These are phyloP conservation scores for Trifolium repens DNA, from an alignment of 306 rosid genomes.

Conservation along the genomic window DNA sequence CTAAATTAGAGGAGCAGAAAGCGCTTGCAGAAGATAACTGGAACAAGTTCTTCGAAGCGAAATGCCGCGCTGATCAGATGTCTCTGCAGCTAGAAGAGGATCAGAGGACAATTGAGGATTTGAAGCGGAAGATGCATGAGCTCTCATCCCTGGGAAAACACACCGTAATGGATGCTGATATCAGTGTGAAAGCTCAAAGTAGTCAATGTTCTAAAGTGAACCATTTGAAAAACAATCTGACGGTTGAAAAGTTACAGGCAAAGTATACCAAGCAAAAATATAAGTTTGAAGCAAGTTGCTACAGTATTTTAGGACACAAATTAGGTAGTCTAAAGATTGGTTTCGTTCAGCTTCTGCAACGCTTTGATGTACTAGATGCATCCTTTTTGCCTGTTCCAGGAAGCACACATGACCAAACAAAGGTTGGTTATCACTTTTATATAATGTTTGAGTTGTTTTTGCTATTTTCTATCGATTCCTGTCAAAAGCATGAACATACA, in stretches of 20 bases:
- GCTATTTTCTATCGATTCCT: neutral
- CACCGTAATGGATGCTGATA: constrained; percentile 43
- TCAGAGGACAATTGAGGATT: constrained; percentile 54
- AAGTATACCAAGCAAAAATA: constrained; percentile 61
- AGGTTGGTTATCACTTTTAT: constrained; percentile 62
- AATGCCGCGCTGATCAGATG: constrained; percentile 58
- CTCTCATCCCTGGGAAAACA: constrained; percentile 55
- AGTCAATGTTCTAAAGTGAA: constrained; percentile 49
- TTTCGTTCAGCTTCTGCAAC: constrained; percentile 58
- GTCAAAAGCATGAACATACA: neutral
- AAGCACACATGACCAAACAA: constrained; percentile 47
- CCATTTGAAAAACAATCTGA: constrained; percentile 63
- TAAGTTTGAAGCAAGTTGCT: constrained; percentile 64
- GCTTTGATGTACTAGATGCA: constrained; percentile 60
- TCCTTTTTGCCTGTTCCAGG: constrained; percentile 51
- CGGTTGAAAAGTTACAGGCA: constrained; percentile 64
- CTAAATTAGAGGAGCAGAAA: constrained; percentile 56
- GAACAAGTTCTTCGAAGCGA: constrained; percentile 65
- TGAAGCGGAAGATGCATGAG: constrained; percentile 54
- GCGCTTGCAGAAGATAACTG: constrained; percentile 57
- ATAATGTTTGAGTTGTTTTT: constrained; percentile 34
- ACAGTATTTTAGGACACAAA: constrained; percentile 54
- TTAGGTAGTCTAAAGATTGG: constrained; percentile 64
- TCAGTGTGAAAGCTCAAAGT: constrained; percentile 45
- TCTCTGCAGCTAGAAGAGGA: constrained; percentile 59